A percentile compares a stretch with the other conserved stretches of the same genome.
Conservation (phyloP, 2,329 filamentous ascomycete genomes). For the Thermomyces lanuginosus region DNA sequence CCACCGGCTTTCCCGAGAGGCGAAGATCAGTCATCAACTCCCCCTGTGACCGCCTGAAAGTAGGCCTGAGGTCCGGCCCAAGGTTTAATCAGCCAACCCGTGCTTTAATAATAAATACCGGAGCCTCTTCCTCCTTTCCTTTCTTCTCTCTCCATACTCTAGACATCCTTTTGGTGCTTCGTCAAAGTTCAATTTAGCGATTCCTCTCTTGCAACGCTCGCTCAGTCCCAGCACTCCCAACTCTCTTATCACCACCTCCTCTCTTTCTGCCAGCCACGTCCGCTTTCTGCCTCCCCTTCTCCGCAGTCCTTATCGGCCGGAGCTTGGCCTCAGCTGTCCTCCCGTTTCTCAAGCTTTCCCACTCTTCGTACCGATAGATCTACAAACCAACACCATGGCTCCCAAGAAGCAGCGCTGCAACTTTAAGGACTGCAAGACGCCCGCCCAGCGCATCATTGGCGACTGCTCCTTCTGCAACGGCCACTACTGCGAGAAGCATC, state of each 20-base stretch:
- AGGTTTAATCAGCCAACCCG: no score
- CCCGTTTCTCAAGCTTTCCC: conserved; percentile 2
- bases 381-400: conserved; percentile 17
- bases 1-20: no score
- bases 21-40: no score
- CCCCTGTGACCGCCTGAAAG: no score
- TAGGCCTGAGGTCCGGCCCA: no score
- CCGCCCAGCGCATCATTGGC: conserved; percentile 81
- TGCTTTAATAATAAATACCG: conserved; percentile 6
- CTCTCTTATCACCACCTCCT: conserved; percentile 1
- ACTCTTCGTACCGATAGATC: conserved; percentile 2
- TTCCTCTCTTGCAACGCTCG: conserved; percentile 3
- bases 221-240: not conserved
- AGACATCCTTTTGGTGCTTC: conserved; percentile 3
- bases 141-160: conserved; percentile 1
- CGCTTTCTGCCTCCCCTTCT: conserved; percentile 5
- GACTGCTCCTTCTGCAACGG: conserved; percentile 92
- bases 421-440: conserved; percentile 75
- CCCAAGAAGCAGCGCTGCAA: conserved; percentile 56
- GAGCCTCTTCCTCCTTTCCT: conserved; percentile 1
- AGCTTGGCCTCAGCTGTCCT: conserved; percentile 2
- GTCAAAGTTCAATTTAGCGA: no score
- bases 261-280: conserved; percentile 3
- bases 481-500: conserved; percentile 88
- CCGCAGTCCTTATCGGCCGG: conserved; percentile 1